Conservation (phyloP, 1,284 basidiomycete species). For the Ustilago cynodontis region DNA sequence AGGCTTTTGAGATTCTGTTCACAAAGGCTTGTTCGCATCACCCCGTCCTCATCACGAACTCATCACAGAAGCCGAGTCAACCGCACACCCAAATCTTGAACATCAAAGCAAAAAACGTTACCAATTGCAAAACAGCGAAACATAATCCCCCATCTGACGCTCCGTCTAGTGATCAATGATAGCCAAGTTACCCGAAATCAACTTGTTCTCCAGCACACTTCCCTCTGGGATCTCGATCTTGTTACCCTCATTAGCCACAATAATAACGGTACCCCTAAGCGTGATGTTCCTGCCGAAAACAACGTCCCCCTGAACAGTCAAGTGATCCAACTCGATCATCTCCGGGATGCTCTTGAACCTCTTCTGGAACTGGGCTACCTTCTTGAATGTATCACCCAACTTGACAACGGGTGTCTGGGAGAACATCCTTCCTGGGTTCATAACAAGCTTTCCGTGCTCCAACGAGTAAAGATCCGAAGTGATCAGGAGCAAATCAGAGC, state of each 20-base stretch:
- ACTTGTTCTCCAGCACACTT: constrained; percentile 88
- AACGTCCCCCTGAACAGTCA: constrained; percentile 96
- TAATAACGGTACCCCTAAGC: constrained; percentile 72
- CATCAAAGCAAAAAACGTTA: neutral
- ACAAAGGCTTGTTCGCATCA: too few relatives aligned
- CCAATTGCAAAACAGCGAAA: neutral
- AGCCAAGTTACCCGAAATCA: constrained; percentile 70
- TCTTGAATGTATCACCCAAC: constrained; percentile 81
- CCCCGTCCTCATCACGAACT: too few relatives aligned
- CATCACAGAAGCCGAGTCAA: too few relatives aligned
- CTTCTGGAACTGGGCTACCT: constrained; percentile 97
- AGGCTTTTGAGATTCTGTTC: too few relatives aligned
- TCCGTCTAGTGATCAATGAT: constrained; percentile 69
- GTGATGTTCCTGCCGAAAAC: constrained; percentile 94
- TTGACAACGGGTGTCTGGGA: constrained; percentile 94
- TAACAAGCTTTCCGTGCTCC: constrained; percentile 91
- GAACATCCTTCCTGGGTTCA: constrained; percentile 76
- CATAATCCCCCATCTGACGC: neutral
- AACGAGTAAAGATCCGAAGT: constrained; percentile 97
- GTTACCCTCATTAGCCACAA: constrained; percentile 92
- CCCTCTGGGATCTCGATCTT: constrained; percentile 96
- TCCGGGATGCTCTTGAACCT: constrained; percentile 96
- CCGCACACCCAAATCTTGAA: too few relatives aligned
- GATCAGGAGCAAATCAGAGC: constrained; percentile 82
- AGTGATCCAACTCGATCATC: constrained; percentile 85